Evolutionary conservation across 805 yeast genomes (phyloP).

Genomic region (Middelhovenomyces tepae): DNA sequence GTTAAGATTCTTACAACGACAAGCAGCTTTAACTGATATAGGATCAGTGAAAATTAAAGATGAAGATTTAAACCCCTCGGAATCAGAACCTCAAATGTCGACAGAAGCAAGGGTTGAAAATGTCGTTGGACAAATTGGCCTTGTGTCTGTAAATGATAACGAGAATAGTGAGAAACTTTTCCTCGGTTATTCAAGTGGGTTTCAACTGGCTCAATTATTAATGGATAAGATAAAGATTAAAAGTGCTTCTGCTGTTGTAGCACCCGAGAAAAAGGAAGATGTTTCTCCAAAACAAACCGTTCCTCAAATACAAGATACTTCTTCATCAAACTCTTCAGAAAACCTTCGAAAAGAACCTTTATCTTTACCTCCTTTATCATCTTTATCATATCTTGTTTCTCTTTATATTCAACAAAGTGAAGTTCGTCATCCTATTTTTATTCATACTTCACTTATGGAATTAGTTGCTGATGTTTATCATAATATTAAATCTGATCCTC

Average conservation of each 20-base stretch:
- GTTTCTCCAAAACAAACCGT: too few species aligned
- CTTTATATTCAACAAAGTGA: constrained; percentile 10
- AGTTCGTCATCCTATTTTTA: constrained; percentile 9
- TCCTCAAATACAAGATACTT: too few species aligned
- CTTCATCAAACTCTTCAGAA: not conserved
- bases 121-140: constrained; percentile 8
- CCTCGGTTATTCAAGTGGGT: constrained; percentile 9
- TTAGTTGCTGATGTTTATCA: constrained; percentile 10
- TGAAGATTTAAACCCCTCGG: too few species aligned
- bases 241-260: not conserved
- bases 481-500: constrained; percentile 8
- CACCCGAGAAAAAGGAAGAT: too few species aligned
- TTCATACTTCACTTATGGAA: constrained; percentile 7
- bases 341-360: constrained; percentile 4
- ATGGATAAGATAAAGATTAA: constrained; percentile 8
- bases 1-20: constrained; percentile 3
- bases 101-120: constrained; percentile 9
- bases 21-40: too few species aligned
- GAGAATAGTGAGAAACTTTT: constrained; percentile 7
- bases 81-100: too few species aligned
- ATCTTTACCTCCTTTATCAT: constrained; percentile 8
- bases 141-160: constrained; percentile 7
- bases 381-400: constrained; percentile 8
- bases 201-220: constrained; percentile 9
- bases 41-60: too few species aligned